Evolutionary conservation across 371 early-diverging fungal species (phyloP).

Genomic region (Rhizopus microsporus): DNA sequence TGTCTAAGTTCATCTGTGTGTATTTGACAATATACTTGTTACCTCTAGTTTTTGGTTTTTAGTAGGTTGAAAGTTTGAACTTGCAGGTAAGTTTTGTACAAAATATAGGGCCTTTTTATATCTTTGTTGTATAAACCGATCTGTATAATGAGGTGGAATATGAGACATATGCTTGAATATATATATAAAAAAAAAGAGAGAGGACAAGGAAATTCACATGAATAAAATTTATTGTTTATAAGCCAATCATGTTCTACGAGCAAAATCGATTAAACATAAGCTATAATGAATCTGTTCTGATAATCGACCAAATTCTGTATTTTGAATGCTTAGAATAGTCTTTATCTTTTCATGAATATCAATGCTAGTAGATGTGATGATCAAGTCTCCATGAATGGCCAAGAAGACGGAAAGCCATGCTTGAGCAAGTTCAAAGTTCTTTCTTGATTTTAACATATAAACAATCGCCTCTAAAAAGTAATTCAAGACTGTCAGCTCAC

Average conservation of each 20-base stretch:
- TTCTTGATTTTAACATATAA: constrained; percentile 59
- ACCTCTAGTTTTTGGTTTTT: constrained; percentile 45
- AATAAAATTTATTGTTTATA: neutral
- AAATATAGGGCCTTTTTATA: constrained; percentile 42
- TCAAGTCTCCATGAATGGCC: constrained; percentile 76
- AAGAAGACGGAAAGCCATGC: constrained; percentile 79
- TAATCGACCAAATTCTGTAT: constrained; percentile 62
- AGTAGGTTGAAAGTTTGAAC: constrained; percentile 40
- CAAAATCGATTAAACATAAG: constrained; percentile 81
- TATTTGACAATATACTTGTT: constrained; percentile 6
- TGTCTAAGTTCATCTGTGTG: neutral
- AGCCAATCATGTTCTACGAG: constrained; percentile 50
- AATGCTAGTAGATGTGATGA: constrained; percentile 48
- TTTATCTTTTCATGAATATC: constrained; percentile 51
- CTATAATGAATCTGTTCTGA: constrained; percentile 81
- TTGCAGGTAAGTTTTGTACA: constrained; percentile 37
- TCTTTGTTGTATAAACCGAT: constrained; percentile 27
- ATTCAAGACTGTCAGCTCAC: constrained; percentile 55
- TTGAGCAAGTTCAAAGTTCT: constrained; percentile 87
- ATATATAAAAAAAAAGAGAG: constrained; percentile 12
- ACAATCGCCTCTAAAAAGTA: constrained; percentile 66
- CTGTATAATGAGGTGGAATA: constrained; percentile 30
- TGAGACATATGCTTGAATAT: constrained; percentile 7
- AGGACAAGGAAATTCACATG: constrained; percentile 11
- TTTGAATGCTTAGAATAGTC: constrained; percentile 47